A percentile compares a stretch with the other conserved stretches of the same genome.
Evolutionary conservation across 73 alveolate species (phyloP).

Genomic region (Paramecium sonneborni): DNA sequence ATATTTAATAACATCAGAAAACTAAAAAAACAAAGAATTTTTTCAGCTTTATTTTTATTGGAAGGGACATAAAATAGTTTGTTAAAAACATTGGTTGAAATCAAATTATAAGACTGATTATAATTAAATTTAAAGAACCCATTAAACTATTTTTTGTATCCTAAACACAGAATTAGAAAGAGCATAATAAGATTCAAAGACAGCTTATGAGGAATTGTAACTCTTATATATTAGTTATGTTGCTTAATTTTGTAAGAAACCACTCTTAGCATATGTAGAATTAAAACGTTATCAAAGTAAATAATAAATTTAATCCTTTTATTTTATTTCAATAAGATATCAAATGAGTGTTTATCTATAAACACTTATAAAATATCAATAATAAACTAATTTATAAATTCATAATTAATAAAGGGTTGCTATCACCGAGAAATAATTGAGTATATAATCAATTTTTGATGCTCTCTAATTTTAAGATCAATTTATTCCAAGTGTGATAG

Average conservation of each 20-base stretch:
- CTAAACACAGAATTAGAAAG: not conserved
- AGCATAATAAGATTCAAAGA: not conserved
- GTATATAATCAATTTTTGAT: not conserved
- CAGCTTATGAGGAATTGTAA: not conserved
- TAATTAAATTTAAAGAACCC: not conserved
- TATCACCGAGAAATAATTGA: not conserved
- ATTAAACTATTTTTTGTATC: not conserved
- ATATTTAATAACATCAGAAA: not conserved
- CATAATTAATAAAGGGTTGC: not conserved
- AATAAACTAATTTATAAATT: not conserved
- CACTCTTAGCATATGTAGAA: conserved; percentile 27
- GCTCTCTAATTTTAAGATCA: not conserved
- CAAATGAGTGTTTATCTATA: not conserved
- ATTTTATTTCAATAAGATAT: not conserved
- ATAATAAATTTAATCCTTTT: not conserved
- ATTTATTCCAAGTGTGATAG: not conserved
- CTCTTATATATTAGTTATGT: not conserved
- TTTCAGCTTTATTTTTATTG: not conserved
- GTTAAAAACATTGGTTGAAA: not conserved
- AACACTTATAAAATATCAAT: not conserved
- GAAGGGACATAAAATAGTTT: not conserved
- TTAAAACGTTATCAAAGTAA: not conserved
- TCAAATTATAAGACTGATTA: not conserved
- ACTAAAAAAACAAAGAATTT: not conserved
- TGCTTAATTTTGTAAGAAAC: not conserved